A percentile compares a stretch with the other conserved stretches of the same genome.
Conservation (phyloP, 345 rosid genomes). For the Hibiscus trionum region DNA sequence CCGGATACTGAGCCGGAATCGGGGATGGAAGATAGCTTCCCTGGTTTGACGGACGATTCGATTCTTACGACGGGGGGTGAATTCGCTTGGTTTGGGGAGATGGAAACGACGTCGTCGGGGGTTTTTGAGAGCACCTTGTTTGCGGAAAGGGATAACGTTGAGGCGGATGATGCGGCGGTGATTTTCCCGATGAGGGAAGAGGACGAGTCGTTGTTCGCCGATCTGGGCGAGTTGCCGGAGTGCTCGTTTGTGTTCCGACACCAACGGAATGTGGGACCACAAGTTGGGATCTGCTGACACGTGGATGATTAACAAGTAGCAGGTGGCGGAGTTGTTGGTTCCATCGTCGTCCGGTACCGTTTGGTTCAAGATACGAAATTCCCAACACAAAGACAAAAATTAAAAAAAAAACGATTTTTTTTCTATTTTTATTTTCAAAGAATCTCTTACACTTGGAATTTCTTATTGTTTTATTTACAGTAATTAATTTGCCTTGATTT, state of each 20-base stretch:
- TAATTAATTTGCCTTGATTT: too few species aligned
- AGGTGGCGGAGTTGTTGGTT: too few species aligned
- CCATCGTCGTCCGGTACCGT: too few species aligned
- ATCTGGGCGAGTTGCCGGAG: constrained; percentile 98
- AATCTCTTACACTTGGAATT: too few species aligned
- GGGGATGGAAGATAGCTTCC: constrained; percentile 36
- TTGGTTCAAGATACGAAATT: too few species aligned
- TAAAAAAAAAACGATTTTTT: too few species aligned
- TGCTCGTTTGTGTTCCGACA: constrained; percentile 73
- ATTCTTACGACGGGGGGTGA: constrained; percentile 44
- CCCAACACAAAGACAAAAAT: too few species aligned
- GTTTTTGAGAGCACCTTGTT: constrained; percentile 67
- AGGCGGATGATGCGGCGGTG: constrained; percentile 36
- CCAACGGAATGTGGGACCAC: constrained; percentile 58
- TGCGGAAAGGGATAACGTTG: constrained; percentile 25
- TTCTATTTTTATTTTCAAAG: too few species aligned
- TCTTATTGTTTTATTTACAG: too few species aligned
- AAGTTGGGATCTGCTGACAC: constrained; percentile 66
- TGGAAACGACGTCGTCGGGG: constrained; percentile 67
- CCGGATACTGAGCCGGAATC: constrained; percentile 27
- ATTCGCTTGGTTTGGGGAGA: constrained; percentile 74
- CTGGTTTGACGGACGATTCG: constrained; percentile 43
- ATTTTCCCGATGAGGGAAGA: constrained; percentile 62
- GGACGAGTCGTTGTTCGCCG: constrained; percentile 94
- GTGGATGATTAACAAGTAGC: constrained; percentile 6